These are phyloP conservation scores for Phalaenopsis hybrid DNA, from an alignment of 116 monocot genomes.

Conservation along the genomic window DNA sequence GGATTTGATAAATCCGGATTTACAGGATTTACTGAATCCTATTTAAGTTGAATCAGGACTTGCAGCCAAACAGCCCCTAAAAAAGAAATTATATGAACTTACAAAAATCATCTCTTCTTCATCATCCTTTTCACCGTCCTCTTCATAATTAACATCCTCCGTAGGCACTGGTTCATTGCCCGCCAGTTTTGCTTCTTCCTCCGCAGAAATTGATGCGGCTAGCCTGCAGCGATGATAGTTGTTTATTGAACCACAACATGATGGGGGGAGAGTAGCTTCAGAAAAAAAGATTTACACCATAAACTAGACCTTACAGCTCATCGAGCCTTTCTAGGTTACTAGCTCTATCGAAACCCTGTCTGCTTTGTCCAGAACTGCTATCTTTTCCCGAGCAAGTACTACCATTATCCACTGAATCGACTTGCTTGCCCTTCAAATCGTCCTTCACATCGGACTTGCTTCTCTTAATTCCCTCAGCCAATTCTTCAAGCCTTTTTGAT, in stretches of 20 bases:
- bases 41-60: too few species aligned
- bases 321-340: conserved; percentile 49
- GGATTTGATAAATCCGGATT: too few species aligned
- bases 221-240: conserved; percentile 32
- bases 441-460: conserved; percentile 23
- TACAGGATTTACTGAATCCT: too few species aligned
- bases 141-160: conserved; percentile 14
- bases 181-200: conserved; percentile 44
- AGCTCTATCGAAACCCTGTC: background rate
- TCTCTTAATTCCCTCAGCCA: conserved; percentile 66
- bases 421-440: conserved; percentile 47
- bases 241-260: background rate
- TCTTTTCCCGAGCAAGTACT: background rate
- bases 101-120: conserved; percentile 79
- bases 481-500: conserved; percentile 72
- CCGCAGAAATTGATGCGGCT: conserved; percentile 94
- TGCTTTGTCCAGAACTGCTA: background rate
- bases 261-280: background rate
- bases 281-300: background rate
- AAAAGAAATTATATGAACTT: conserved; percentile 14
- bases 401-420: conserved; percentile 7
- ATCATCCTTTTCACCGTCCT: conserved; percentile 57
- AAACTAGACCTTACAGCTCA: conserved; percentile 31
- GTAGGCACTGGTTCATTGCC: conserved; percentile 13
- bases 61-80: background rate